These are phyloP conservation scores for Vitis vinifera DNA, from an alignment of 164 flowering plant species.

Conservation along the genomic window ASM3070453v1 NC_081821.1:8560001-8560500, in stretches of 20 bases:
- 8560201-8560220: slow-evolving; percentile 96
- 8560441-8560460: slow-evolving; percentile 82
- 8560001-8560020: too few species aligned
- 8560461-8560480: slow-evolving; percentile 49
- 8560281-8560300: background rate
- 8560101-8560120: too few species aligned
- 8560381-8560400: slow-evolving; percentile 34
- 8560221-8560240: slow-evolving; percentile 42
- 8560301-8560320: background rate
- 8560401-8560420: slow-evolving; percentile 42
- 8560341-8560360: slow-evolving; percentile 96
- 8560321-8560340: slow-evolving; percentile 17
- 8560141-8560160: slow-evolving; percentile 48
- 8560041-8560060: too few species aligned
- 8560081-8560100: too few species aligned
- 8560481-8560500: background rate
- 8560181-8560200: slow-evolving; percentile 89
- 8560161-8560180: slow-evolving; percentile 92
- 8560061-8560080: too few species aligned
- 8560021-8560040: too few species aligned
- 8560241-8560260: background rate
- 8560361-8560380: slow-evolving; percentile 74
- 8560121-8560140: too few species aligned
- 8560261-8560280: background rate
- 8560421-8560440: slow-evolving; percentile 61